These are phyloP conservation scores for Hypoxylon sp. DNA, from an alignment of 2,329 filamentous ascomycete genomes.

Conservation along the genomic window DNA sequence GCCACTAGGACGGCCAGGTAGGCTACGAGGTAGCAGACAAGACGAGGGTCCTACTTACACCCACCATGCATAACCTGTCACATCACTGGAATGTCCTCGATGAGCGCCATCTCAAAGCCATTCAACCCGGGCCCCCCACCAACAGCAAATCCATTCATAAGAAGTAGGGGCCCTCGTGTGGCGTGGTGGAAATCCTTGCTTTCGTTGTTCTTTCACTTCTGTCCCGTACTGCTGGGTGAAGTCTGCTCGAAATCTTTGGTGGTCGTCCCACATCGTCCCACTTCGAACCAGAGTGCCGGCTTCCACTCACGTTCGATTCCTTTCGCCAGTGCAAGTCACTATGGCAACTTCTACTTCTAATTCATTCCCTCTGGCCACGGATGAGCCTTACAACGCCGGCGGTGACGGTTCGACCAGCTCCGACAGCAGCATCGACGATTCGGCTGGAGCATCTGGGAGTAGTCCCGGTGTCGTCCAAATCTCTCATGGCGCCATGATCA, in stretches of 20 bases:
- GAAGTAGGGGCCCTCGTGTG: conserved; percentile 36
- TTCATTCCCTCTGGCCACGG: conserved; percentile 59
- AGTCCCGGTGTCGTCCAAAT: conserved; percentile 70
- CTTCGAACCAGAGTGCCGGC: conserved; percentile 38
- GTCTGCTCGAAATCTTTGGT: conserved; percentile 34
- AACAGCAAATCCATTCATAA: conserved; percentile 36
- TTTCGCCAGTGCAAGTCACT: conserved; percentile 42
- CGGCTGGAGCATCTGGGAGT: conserved; percentile 74
- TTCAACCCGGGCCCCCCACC: conserved; percentile 28
- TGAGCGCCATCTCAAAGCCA: conserved; percentile 28
- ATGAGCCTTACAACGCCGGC: conserved; percentile 53
- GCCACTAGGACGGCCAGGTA: conserved; percentile 25
- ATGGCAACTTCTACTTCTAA: conserved; percentile 57
- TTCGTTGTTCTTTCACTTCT: conserved; percentile 28
- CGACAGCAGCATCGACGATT: conserved; percentile 58
- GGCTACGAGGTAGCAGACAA: conserved; percentile 27
- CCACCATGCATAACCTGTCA: conserved; percentile 44
- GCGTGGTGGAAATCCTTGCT: conserved; percentile 40
- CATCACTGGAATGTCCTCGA: conserved; percentile 34
- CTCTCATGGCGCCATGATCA: conserved; percentile 76
- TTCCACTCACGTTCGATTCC: conserved; percentile 26
- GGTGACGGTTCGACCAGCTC: conserved; percentile 51
- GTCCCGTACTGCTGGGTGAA: conserved; percentile 35
- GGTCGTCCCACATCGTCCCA: conserved; percentile 39
- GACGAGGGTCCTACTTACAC: conserved; percentile 26